Conservation (phyloP, 768 basidiomycete species). For the Phanerodontia chrysosporium region DNA sequence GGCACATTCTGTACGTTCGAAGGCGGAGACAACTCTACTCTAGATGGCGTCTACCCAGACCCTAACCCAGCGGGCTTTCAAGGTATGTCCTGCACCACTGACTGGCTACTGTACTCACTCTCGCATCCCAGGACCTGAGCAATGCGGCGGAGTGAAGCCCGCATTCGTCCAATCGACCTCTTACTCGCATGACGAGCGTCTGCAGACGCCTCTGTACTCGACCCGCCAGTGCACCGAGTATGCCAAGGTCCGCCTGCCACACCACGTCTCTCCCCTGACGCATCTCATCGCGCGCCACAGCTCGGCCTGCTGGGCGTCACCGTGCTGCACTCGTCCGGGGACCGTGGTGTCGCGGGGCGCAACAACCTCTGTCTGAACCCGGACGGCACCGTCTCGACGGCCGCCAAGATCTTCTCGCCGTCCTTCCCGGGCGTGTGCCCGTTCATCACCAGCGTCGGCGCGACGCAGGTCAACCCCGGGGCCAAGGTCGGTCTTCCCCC, state of each 20-base stretch:
- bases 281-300: conserved; percentile 26
- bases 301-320: conserved; percentile 57
- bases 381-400: conserved; percentile 23
- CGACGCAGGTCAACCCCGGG: conserved; percentile 33
- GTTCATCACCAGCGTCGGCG: conserved; percentile 30
- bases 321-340: conserved; percentile 62
- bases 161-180: conserved; percentile 40
- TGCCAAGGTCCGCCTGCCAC: conserved; percentile 31
- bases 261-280: neutral
- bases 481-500: conserved; percentile 16
- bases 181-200: conserved; percentile 35
- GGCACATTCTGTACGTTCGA: conserved; percentile 39
- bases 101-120: neutral
- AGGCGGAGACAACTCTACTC: conserved; percentile 39
- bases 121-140: neutral
- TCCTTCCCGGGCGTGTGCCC: conserved; percentile 41
- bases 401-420: conserved; percentile 27
- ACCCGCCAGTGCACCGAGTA: conserved; percentile 42
- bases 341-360: conserved; percentile 59
- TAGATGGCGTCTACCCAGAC: conserved; percentile 43
- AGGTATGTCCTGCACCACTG: conserved; percentile 18
- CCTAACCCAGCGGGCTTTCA: conserved; percentile 32
- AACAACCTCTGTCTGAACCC: conserved; percentile 37
- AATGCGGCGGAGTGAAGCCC: conserved; percentile 32
- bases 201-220: conserved; percentile 31